Evolutionary conservation across 169 alveolate species (phyloP).

Genomic region (Perkinsus chesapeaki): DNA sequence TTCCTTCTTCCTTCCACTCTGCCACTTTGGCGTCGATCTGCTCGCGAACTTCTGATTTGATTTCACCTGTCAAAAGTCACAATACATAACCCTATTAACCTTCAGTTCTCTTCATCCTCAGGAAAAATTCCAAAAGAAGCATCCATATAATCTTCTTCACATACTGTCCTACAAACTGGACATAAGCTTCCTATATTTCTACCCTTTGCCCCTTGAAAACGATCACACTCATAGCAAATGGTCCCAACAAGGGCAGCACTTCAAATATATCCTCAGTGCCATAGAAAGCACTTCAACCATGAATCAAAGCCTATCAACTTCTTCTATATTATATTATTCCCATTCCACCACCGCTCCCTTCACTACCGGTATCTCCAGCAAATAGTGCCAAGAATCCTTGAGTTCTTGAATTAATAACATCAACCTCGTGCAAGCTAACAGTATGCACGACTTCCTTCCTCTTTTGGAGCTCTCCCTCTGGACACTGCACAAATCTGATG

Average conservation of each 20-base stretch:
- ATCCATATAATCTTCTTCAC: too few species aligned
- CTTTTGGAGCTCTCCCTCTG: slow-evolving; percentile 98
- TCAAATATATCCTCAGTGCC: too few species aligned
- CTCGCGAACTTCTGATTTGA: slow-evolving; percentile 92
- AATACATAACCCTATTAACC: too few species aligned
- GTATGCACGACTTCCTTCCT: slow-evolving; percentile 96
- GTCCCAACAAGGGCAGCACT: too few species aligned
- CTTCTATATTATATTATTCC: not conserved
- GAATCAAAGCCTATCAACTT: not conserved
- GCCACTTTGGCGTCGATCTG: slow-evolving; percentile 95
- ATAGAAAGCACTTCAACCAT: not conserved
- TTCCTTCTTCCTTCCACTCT: slow-evolving; percentile 98
- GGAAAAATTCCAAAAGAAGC: too few species aligned
- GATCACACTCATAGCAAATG: too few species aligned
- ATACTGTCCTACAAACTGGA: too few species aligned
- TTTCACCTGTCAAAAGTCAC: slow-evolving; percentile 54
- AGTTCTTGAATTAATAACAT: slow-evolving; percentile 87
- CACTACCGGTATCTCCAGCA: slow-evolving; percentile 95
- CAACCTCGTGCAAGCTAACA: slow-evolving; percentile 97
- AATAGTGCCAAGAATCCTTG: slow-evolving; percentile 97
- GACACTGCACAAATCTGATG: slow-evolving; percentile 80
- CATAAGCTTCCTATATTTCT: too few species aligned
- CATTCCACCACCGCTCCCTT: too few species aligned
- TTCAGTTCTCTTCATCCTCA: too few species aligned
- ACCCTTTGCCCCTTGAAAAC: too few species aligned